Evolutionary conservation across 148 eudicot genomes (phyloP).

Genomic region (Selenicereus undatus): DNA sequence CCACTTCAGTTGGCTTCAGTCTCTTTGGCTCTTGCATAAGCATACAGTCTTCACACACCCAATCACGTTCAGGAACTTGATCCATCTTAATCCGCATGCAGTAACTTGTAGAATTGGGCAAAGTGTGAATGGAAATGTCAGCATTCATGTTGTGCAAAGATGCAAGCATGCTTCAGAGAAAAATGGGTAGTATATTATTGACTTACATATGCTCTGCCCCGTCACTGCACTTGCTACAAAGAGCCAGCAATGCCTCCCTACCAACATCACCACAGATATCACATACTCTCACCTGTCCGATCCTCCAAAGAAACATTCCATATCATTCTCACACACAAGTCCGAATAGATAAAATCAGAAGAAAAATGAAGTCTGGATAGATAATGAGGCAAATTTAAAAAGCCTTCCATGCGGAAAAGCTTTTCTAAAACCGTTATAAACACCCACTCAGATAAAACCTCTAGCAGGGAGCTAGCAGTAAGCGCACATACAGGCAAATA

Average conservation of each 20-base stretch:
- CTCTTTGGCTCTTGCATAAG: conserved; percentile 24
- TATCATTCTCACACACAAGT: conserved; percentile 5
- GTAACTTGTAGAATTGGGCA: conserved; percentile 27
- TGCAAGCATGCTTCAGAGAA: background rate
- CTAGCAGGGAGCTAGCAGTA: background rate
- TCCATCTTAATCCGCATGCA: conserved; percentile 45
- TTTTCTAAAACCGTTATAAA: background rate
- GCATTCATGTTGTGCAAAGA: conserved; percentile 1
- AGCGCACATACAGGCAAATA: background rate
- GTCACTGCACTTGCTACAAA: conserved; percentile 45
- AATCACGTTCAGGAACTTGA: conserved; percentile 36
- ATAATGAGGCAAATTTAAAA: background rate
- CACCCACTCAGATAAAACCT: background rate
- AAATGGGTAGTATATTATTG: background rate
- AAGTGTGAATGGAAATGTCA: conserved; percentile 8
- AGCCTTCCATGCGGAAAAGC: background rate
- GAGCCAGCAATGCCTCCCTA: conserved; percentile 41
- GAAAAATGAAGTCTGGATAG: background rate
- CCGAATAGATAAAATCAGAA: background rate
- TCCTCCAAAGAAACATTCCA: conserved; percentile 9
- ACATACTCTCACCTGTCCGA: conserved; percentile 46
- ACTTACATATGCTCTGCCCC: conserved; percentile 53
- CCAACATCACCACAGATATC: conserved; percentile 51
- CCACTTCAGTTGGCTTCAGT: conserved; percentile 6
- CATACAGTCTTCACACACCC: conserved; percentile 48